Evolutionary conservation across 177 flowering plant species (phyloP).

Genomic region (Vitis hybrid): DNA sequence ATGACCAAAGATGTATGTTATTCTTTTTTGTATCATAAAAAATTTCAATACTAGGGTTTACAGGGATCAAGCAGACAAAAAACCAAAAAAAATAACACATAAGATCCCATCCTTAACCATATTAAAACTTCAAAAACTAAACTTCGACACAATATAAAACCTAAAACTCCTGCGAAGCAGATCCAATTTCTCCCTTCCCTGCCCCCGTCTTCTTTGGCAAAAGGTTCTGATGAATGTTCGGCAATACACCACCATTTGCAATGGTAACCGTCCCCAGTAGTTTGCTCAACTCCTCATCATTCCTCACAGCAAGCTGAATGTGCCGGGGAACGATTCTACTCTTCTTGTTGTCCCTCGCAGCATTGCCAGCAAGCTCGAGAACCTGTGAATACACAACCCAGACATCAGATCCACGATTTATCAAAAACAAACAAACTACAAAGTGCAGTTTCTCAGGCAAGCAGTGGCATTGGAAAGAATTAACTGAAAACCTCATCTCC

Average conservation of each 20-base stretch:
- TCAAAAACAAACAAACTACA: background rate
- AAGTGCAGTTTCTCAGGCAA: too few relatives aligned
- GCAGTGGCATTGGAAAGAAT: too few relatives aligned
- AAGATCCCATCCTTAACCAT: background rate
- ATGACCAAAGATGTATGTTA: background rate
- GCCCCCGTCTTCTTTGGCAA: conserved; percentile 51
- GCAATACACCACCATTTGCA: conserved; percentile 55
- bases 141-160: background rate
- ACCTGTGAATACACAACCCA: conserved; percentile 26
- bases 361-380: conserved; percentile 64
- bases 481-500: too few relatives aligned
- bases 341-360: conserved; percentile 70
- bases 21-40: background rate
- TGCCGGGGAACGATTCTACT: conserved; percentile 60
- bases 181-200: conserved; percentile 50
- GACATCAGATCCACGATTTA: background rate
- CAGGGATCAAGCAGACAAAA: too few relatives aligned
- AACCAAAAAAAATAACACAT: background rate
- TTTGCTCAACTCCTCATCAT: conserved; percentile 65
- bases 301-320: conserved; percentile 63
- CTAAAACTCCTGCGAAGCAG: conserved; percentile 58
- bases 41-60: background rate
- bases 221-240: conserved; percentile 51
- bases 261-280: conserved; percentile 56
- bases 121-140: background rate